Percentiles rank a stretch among this genome's conserved stretches.
Evolutionary conservation across 139 green algal species (phyloP).

Genomic region (Zygnema circumcarinatum): DNA sequence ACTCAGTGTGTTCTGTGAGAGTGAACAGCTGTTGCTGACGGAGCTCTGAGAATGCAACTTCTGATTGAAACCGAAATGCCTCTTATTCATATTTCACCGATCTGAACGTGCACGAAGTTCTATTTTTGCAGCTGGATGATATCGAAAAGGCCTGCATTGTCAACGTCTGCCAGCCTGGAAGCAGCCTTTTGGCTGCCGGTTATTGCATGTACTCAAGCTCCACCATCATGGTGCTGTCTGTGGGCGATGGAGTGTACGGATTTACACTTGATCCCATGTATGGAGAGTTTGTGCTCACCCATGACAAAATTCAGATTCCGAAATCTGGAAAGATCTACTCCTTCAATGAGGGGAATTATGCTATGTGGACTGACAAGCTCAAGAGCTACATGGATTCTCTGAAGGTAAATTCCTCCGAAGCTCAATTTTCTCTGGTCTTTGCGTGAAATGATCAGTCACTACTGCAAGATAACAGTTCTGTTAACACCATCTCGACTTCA

Average conservation of each 20-base stretch:
- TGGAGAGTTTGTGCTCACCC: slow-evolving; percentile 70
- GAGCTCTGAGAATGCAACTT: too few species aligned
- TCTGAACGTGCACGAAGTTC: too few species aligned
- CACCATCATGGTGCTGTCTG: slow-evolving; percentile 89
- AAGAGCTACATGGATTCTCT: slow-evolving; percentile 57
- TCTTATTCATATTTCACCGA: too few species aligned
- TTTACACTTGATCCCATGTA: slow-evolving; percentile 68
- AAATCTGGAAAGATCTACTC: slow-evolving; percentile 96
- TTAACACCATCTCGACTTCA: too few species aligned
- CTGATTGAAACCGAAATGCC: too few species aligned
- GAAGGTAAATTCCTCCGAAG: slow-evolving; percentile 30
- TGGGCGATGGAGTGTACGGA: slow-evolving; percentile 91
- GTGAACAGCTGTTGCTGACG: too few species aligned
- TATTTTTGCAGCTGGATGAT: slow-evolving; percentile 63
- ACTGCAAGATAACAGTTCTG: too few species aligned
- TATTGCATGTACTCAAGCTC: slow-evolving; percentile 95
- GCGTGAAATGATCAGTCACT: too few species aligned
- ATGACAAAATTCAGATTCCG: slow-evolving; percentile 73
- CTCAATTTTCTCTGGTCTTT: too few species aligned
- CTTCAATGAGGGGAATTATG: slow-evolving; percentile 99
- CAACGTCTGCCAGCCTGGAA: slow-evolving; percentile 92
- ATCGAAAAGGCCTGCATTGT: slow-evolving; percentile 76
- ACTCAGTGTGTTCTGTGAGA: too few species aligned
- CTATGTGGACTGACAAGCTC: slow-evolving; percentile 78
- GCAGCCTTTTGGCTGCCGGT: slow-evolving; percentile 83